These are phyloP conservation scores for Leccinum laetum DNA, from an alignment of 1,284 basidiomycete genomes.

Conservation along the genomic window DNA sequence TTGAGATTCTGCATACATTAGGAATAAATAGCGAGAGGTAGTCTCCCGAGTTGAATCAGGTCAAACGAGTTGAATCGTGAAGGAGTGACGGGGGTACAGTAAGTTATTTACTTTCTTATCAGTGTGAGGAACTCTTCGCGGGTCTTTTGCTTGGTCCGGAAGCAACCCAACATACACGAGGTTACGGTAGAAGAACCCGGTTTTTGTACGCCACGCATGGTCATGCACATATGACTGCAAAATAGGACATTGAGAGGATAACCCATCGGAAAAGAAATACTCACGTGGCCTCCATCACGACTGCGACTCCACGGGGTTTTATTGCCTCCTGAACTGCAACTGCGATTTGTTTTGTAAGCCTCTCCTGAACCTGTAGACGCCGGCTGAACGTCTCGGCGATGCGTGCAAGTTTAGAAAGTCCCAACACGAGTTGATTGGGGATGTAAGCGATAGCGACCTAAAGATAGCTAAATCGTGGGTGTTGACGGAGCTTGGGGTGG, in stretches of 20 bases:
- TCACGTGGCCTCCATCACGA: constrained; percentile 98
- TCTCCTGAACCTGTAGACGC: constrained; percentile 96
- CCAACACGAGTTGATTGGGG: constrained; percentile 93
- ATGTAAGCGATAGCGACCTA: constrained; percentile 88
- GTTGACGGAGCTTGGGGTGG: constrained; percentile 16
- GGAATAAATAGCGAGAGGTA: constrained; percentile 18
- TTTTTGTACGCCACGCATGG: constrained; percentile 99
- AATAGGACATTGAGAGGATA: constrained; percentile 17
- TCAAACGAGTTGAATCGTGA: constrained; percentile 38
- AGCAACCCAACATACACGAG: constrained; percentile 99
- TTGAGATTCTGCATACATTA: constrained; percentile 19
- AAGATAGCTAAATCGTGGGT: constrained; percentile 21
- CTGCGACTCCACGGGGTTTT: constrained; percentile 96
- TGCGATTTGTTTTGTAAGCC: constrained; percentile 97
- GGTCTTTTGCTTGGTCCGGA: constrained; percentile 97
- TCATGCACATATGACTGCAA: constrained; percentile 96
- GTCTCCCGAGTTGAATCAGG: constrained; percentile 37
- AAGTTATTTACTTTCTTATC: constrained; percentile 53
- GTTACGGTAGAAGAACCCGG: constrained; percentile 96
- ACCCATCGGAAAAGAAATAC: constrained; percentile 33
- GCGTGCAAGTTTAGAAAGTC: constrained; percentile 95
- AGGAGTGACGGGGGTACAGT: background rate
- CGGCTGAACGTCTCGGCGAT: constrained; percentile 98
- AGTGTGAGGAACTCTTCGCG: constrained; percentile 92
- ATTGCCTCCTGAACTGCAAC: constrained; percentile 98